Percentiles rank a stretch among this genome's conserved stretches.
Evolutionary conservation across 768 basidiomycete species (phyloP).

Genomic region (Cyclocybe cylindracea): DNA sequence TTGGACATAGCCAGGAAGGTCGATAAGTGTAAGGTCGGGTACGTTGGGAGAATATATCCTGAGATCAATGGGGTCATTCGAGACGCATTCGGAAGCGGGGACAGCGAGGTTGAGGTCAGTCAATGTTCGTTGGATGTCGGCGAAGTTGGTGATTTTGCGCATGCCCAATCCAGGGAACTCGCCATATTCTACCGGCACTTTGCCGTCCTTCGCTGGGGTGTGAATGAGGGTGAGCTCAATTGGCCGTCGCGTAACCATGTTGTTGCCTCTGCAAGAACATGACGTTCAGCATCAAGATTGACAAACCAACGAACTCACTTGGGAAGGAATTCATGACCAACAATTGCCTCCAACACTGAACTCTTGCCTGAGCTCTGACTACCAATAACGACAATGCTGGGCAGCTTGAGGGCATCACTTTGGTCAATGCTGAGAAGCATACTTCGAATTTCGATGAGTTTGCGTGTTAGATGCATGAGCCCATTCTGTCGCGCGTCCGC

Average conservation of each 20-base stretch:
- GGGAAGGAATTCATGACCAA: slow-evolving; percentile 96
- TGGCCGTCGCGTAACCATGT: slow-evolving; percentile 98
- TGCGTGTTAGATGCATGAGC: slow-evolving; percentile 90
- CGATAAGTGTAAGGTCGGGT: slow-evolving; percentile 96
- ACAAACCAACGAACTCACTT: slow-evolving; percentile 62
- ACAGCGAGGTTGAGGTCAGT: slow-evolving; percentile 96
- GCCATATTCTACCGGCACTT: slow-evolving; percentile 76
- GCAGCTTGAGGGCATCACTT: slow-evolving; percentile 89
- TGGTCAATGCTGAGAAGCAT: slow-evolving; percentile 98
- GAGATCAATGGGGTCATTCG: slow-evolving; percentile 94
- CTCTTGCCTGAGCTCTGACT: slow-evolving; percentile 99
- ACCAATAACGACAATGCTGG: slow-evolving; percentile 97
- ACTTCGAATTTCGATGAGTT: slow-evolving; percentile 92
- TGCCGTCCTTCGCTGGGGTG: slow-evolving; percentile 65
- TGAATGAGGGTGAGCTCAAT: slow-evolving; percentile 98
- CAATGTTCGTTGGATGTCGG: slow-evolving; percentile 88
- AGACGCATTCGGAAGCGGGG: slow-evolving; percentile 86
- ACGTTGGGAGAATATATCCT: slow-evolving; percentile 95
- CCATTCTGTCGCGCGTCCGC: slow-evolving; percentile 68
- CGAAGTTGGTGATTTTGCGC: slow-evolving; percentile 88
- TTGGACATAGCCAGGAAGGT: slow-evolving; percentile 96
- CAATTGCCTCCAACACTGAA: slow-evolving; percentile 94
- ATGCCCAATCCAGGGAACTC: slow-evolving; percentile 91
- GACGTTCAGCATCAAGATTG: slow-evolving; percentile 1
- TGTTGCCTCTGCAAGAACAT: slow-evolving; percentile 74